Percentiles rank a stretch among this genome's conserved stretches.
Conservation (phyloP, 148 eudicot genomes). For the Hydrangea macrophylla region DNA sequence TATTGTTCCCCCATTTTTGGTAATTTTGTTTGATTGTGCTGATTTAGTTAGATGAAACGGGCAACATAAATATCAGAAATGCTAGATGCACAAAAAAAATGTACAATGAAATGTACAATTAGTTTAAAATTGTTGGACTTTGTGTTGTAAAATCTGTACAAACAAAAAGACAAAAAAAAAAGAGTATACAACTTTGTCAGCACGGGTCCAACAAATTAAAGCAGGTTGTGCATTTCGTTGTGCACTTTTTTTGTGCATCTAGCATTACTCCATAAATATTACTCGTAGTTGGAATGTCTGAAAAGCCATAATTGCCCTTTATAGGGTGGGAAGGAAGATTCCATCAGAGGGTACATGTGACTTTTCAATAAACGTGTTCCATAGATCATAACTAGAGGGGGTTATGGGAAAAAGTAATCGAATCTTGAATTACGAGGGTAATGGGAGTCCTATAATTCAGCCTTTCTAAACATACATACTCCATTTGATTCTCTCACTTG, state of each 20-base stretch:
- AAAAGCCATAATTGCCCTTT: not conserved
- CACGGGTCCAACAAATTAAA: too few species aligned
- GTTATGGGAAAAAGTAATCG: not conserved
- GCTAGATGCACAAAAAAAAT: too few species aligned
- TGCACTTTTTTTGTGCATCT: too few species aligned
- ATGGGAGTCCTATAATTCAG: slow-evolving; percentile 26
- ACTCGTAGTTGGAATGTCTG: not conserved
- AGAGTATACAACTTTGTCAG: too few species aligned
- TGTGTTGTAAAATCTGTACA: too few species aligned
- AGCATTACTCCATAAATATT: too few species aligned
- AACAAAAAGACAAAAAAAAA: too few species aligned
- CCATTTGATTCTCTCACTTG: too few species aligned
- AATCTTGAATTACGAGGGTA: not conserved
- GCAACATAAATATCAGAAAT: not conserved
- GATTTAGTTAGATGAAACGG: not conserved
- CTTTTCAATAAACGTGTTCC: not conserved
- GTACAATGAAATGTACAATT: too few species aligned
- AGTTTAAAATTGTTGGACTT: too few species aligned
- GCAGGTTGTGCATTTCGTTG: too few species aligned
- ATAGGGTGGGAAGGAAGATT: not conserved
- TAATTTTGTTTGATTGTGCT: not conserved
- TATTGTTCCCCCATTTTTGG: not conserved
- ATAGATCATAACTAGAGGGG: not conserved
- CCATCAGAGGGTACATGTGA: not conserved
- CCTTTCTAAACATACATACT: slow-evolving; percentile 23